A percentile compares a stretch with the other conserved stretches of the same genome.
These are phyloP conservation scores for Paramecium sonneborni DNA, from an alignment of 73 alveolate species.

Conservation along the genomic window DNA sequence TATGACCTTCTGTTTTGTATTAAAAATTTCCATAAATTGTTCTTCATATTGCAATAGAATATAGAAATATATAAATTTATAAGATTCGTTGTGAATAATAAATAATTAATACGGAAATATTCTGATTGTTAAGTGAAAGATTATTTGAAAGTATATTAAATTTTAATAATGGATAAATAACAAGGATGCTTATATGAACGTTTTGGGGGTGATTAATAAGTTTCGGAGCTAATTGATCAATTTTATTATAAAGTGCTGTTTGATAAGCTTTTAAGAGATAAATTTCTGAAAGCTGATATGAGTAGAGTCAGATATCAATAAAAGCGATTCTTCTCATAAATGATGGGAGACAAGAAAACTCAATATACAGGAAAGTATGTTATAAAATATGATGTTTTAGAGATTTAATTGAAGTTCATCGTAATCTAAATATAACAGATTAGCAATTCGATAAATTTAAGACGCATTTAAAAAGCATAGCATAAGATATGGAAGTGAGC, in stretches of 20 bases:
- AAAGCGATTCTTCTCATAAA: conserved; percentile 52
- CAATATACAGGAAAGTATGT: conserved; percentile 32
- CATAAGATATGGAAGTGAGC: conserved; percentile 12
- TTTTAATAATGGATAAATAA: conserved; percentile 21
- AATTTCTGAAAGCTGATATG: conserved; percentile 53
- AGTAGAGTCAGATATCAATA: conserved; percentile 53
- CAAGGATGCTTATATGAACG: background rate
- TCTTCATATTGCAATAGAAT: background rate
- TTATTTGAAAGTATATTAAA: background rate
- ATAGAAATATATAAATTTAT: background rate
- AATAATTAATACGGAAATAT: background rate
- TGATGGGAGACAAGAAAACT: conserved; percentile 57
- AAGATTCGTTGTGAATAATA: background rate
- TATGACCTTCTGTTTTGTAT: background rate
- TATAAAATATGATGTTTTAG: background rate
- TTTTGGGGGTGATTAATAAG: conserved; percentile 53
- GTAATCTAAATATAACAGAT: background rate
- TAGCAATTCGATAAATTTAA: conserved; percentile 33
- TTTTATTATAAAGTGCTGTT: conserved; percentile 40
- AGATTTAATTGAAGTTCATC: conserved; percentile 22
- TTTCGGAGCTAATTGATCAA: conserved; percentile 43
- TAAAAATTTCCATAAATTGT: background rate
- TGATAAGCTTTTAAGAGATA: conserved; percentile 40
- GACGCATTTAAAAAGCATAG: conserved; percentile 10
- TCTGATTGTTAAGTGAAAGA: background rate